Base-by-base conservation (phyloP, 2,329 filamentous ascomycete genomes). In the Chrysosporium keratinophilum region DNA sequence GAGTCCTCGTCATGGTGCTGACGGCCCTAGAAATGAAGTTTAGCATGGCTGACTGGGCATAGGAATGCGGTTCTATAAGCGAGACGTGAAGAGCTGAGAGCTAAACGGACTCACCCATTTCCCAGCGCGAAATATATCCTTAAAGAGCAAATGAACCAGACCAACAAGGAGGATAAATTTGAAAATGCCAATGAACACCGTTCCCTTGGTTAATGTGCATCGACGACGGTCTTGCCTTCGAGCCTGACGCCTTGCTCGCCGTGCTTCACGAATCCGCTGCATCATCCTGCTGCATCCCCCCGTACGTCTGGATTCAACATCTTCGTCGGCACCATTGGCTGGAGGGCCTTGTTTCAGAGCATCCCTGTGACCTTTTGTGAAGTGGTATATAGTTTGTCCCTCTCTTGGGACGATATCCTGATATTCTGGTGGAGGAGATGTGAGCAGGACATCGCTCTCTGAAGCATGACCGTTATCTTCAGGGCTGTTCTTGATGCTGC, bases 161-260 rank as follows among this genome's bases (percentile, higher is more conserved):
- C 31, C 42, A 23, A 33, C 15, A 34, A 56, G 34, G 5, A 56
- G 14, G 20, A 50, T 14, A 37, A 50, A 34, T 14, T 53, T 54
- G 12, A 41, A 15, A 33, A 54, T 37, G 5, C 40, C 44, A 5
- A 54, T 11, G 2, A 28, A 54, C 7, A 43, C 12, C 35, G 19
- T 50, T 20, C 31, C 17, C 7, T 52, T 54, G 20, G 43, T 39
- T 23, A 45, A 23, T 28, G 40, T 23, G 17, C 40, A 20, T 35
- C 49, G 35, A 23, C 37, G 20, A 23, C 15, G 19, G 14, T 45
- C 20, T n/a, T 33, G 39, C 4, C n/a, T 1, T 12, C 10, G 23
- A 4, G 3, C 23, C 23, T 4, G 7, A 28, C 23, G 23, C 23
- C 23, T 28, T 7, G 23, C 23, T 28, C 23, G 23, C 3, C 23